Percentiles rank a stretch among this genome's conserved stretches.
Conservation (phyloP, 2,329 filamentous ascomycete species). For the Pseudogymnoascus sp. region DNA sequence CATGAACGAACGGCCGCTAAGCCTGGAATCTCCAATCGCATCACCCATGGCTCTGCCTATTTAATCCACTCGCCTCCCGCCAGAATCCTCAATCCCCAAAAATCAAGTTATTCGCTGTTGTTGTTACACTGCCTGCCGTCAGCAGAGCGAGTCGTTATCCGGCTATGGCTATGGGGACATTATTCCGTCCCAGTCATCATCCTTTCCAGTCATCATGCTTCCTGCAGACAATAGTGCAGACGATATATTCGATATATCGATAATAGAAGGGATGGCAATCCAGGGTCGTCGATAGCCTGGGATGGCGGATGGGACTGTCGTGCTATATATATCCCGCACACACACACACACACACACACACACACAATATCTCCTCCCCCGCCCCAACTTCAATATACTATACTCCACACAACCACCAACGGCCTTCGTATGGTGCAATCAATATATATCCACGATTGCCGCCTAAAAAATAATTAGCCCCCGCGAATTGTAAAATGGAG, state of each 20-base stretch:
- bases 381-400: background rate
- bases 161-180: background rate
- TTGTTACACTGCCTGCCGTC: slow-evolving; percentile 1
- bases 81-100: background rate
- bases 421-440: background rate
- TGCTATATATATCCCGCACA: background rate
- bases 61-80: slow-evolving; percentile 5
- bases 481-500: background rate
- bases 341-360: background rate
- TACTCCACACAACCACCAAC: background rate
- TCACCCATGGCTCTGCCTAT: background rate
- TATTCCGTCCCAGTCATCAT: background rate
- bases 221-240: background rate
- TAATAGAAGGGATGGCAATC: background rate
- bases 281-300: background rate
- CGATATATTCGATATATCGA: background rate
- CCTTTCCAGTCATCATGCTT: background rate
- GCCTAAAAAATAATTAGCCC: slow-evolving; percentile 5
- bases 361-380: background rate
- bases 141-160: background rate
- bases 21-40: background rate
- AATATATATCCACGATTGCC: slow-evolving; percentile 6
- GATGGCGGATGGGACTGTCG: background rate
- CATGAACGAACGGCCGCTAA: background rate
- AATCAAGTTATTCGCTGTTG: background rate